These are phyloP conservation scores for Neurospora hispaniola DNA, from an alignment of 495 filamentous ascomycete species.

Conservation along the genomic window DNA sequence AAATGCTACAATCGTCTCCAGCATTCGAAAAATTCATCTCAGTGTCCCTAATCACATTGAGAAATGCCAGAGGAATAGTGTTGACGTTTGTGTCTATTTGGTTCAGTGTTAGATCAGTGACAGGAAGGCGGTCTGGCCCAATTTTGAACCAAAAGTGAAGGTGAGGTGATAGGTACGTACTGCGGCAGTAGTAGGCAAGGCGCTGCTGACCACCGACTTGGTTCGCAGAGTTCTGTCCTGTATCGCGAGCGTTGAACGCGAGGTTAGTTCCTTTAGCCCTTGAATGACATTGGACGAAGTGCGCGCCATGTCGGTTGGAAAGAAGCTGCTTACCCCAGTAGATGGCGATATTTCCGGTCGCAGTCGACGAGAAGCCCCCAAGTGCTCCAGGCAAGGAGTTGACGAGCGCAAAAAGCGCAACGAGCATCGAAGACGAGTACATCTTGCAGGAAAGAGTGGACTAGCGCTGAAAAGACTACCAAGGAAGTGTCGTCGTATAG, in stretches of 20 bases:
- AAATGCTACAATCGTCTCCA: slow-evolving; percentile 45
- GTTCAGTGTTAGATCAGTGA: background rate
- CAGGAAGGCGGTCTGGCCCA: background rate
- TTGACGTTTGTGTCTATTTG: slow-evolving; percentile 22
- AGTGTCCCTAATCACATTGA: slow-evolving; percentile 38
- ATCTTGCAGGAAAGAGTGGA: background rate
- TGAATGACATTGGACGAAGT: background rate
- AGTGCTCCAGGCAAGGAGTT: background rate
- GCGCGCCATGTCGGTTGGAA: background rate
- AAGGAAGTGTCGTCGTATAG: background rate
- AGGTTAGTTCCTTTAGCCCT: background rate
- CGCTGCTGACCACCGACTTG: slow-evolving; percentile 33
- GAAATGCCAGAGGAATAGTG: slow-evolving; percentile 52
- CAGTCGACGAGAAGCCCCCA: slow-evolving; percentile 38
- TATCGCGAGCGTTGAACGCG: background rate
- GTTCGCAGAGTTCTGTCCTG: slow-evolving; percentile 41
- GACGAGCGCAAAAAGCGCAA: slow-evolving; percentile 6
- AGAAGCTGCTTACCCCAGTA: slow-evolving; percentile 44
- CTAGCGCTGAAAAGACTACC: background rate
- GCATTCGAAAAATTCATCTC: slow-evolving; percentile 52
- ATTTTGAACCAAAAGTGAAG: background rate
- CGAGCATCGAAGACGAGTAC: background rate
- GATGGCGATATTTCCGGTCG: slow-evolving; percentile 49
- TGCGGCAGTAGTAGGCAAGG: slow-evolving; percentile 43
- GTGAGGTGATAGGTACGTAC: slow-evolving; percentile 27